Evolutionary conservation across 1,139 yeast species (phyloP).

Genomic region (Lodderomyces theae): DNA sequence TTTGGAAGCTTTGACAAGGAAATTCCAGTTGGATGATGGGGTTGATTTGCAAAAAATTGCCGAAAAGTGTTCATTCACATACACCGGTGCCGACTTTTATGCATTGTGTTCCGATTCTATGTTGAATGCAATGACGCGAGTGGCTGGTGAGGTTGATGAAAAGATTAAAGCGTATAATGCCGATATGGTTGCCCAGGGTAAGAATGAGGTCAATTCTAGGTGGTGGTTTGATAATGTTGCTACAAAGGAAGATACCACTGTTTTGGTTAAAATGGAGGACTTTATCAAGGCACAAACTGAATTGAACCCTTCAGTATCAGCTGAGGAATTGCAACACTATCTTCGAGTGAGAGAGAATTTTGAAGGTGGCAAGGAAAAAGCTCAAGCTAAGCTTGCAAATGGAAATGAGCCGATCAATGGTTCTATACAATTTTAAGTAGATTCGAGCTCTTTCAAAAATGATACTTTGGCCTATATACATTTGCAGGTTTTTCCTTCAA

Average conservation of each 20-base stretch:
- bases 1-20: constrained; percentile 83
- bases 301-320: constrained; percentile 81
- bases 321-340: constrained; percentile 83
- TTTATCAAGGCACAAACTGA: constrained; percentile 71
- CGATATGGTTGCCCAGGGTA: constrained; percentile 24
- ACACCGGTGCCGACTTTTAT: constrained; percentile 96
- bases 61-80: constrained; percentile 75
- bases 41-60: constrained; percentile 67
- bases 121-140: constrained; percentile 92
- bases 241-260: constrained; percentile 61
- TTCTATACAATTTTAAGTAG: not conserved
- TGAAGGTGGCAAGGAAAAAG: constrained; percentile 53
- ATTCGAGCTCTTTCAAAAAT: not conserved
- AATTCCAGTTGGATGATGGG: constrained; percentile 60
- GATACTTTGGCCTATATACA: constrained; percentile 12
- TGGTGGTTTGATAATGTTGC: constrained; percentile 94
- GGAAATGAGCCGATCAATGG: not conserved
- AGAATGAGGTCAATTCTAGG: constrained; percentile 54
- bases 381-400: constrained; percentile 15
- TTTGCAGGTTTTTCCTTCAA: constrained; percentile 7
- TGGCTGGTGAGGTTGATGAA: constrained; percentile 71
- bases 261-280: constrained; percentile 67
- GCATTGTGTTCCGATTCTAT: constrained; percentile 93
- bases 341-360: constrained; percentile 72
- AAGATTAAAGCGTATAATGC: constrained; percentile 57